phyloP scores from a whole-genome alignment of 176 grass and related monocot genomes.

The Oryza nivara region DNA sequence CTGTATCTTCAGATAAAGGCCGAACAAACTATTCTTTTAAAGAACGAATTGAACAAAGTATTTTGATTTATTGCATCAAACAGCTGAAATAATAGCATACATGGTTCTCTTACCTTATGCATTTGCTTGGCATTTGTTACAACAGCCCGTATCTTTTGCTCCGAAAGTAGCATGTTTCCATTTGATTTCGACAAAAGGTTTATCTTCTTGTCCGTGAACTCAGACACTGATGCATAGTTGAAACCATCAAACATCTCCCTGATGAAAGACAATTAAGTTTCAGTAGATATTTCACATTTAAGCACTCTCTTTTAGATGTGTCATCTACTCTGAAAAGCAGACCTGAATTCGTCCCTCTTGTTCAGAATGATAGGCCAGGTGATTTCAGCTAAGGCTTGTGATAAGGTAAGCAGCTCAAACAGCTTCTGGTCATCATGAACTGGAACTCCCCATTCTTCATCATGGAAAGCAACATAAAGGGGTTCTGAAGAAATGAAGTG shows the following conservation, averaged over 20 bases:
- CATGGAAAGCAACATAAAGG: slow-evolving; percentile 54
- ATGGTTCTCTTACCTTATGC: slow-evolving; percentile 35
- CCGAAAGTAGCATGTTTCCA: slow-evolving; percentile 43
- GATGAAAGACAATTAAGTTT: not conserved
- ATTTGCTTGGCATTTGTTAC: slow-evolving; percentile 55
- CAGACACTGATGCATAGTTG: slow-evolving; percentile 34
- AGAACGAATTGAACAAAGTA: not conserved
- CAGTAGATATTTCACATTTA: not conserved
- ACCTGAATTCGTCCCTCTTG: slow-evolving; percentile 64
- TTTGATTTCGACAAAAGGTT: slow-evolving; percentile 27
- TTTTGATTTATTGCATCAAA: not conserved
- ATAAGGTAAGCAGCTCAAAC: slow-evolving; percentile 62
- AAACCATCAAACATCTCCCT: slow-evolving; percentile 56
- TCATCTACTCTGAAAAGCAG: not conserved
- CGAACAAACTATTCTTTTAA: too few relatives aligned
- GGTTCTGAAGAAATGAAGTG: slow-evolving; percentile 42
- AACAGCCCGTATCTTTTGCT: slow-evolving; percentile 62
- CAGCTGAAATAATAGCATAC: not conserved
- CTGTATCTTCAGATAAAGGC: not conserved
- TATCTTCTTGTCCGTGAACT: slow-evolving; percentile 61
- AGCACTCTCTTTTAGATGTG: not conserved
- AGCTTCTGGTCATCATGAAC: slow-evolving; percentile 51
- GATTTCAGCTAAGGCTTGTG: slow-evolving; percentile 58
- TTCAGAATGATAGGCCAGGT: slow-evolving; percentile 59
- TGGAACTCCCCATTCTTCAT: slow-evolving; percentile 64